Percentiles rank a stretch among this genome's conserved stretches.
phyloP scores from a whole-genome alignment of 2,329 filamentous ascomycete species.

The Aspergillus sp. region DNA sequence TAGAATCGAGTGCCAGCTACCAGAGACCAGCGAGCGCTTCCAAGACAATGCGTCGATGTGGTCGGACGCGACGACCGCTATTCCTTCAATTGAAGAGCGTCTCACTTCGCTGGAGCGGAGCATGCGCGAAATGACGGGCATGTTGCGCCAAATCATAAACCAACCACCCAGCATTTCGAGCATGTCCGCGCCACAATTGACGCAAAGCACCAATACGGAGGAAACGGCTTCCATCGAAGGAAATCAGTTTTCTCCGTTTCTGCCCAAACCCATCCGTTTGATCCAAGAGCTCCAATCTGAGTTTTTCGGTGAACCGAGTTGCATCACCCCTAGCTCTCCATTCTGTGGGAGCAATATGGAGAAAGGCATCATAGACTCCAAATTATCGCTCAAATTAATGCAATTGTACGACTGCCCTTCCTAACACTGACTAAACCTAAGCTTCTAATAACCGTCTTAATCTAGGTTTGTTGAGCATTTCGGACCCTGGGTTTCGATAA shows the following conservation, averaged over 20 bases:
- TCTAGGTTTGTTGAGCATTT: constrained; percentile 34
- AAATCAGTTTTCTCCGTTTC: constrained; percentile 19
- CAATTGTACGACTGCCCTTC: constrained; percentile 25
- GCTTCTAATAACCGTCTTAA: constrained; percentile 1
- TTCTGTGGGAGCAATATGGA: constrained; percentile 26
- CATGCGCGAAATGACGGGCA: constrained; percentile 36
- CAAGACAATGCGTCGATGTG: constrained; percentile 32
- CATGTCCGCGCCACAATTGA: constrained; percentile 18
- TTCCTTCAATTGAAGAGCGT: constrained; percentile 35
- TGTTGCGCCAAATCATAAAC: constrained; percentile 33
- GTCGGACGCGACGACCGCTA: constrained; percentile 30
- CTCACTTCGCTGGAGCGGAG: constrained; percentile 31
- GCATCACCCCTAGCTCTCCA: constrained; percentile 22
- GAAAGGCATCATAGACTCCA: constrained; percentile 31
- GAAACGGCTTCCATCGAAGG: constrained; percentile 23
- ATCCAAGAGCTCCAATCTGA: constrained; percentile 34
- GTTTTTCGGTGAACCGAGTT: constrained; percentile 28
- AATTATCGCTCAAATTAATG: constrained; percentile 31
- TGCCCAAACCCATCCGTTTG: constrained; percentile 31
- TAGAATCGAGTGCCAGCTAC: constrained; percentile 37
- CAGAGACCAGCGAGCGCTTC: constrained; percentile 33
- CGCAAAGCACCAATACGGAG: constrained; percentile 24
- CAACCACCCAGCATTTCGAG: constrained; percentile 21
- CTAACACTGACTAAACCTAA: background rate
- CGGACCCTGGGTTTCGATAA: constrained; percentile 32